Evolutionary conservation across 1,139 yeast genomes (phyloP).

Genomic region (Magnusiomyces paraingens): DNA sequence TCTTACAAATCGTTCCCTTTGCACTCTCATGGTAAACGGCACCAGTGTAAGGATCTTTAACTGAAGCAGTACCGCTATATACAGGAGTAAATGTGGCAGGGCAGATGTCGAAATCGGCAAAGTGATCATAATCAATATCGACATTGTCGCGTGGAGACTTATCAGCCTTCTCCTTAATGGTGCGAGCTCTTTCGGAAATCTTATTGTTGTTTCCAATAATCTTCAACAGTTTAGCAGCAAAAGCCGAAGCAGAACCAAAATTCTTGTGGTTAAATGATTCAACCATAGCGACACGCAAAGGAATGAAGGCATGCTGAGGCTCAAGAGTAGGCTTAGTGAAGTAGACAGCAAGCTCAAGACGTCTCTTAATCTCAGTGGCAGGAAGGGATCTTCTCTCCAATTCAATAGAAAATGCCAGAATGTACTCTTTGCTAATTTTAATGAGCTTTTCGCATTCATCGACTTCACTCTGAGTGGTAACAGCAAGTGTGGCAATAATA

Average conservation of each 20-base stretch:
- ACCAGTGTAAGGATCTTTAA: slow-evolving; percentile 81
- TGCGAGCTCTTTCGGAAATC: slow-evolving; percentile 83
- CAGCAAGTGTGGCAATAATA: slow-evolving; percentile 65
- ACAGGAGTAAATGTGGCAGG: slow-evolving; percentile 85
- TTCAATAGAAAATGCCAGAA: slow-evolving; percentile 86
- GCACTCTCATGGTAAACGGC: slow-evolving; percentile 75
- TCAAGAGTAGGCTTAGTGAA: slow-evolving; percentile 82
- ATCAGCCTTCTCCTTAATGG: slow-evolving; percentile 75
- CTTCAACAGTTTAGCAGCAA: slow-evolving; percentile 76
- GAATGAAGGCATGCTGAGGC: slow-evolving; percentile 76
- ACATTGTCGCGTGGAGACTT: slow-evolving; percentile 76
- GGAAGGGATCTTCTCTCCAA: slow-evolving; percentile 77
- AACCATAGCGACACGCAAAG: slow-evolving; percentile 91
- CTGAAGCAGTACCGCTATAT: slow-evolving; percentile 64
- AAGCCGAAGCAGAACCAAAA: slow-evolving; percentile 80
- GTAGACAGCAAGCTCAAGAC: slow-evolving; percentile 90
- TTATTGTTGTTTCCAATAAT: slow-evolving; percentile 44
- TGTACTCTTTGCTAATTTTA: slow-evolving; percentile 77
- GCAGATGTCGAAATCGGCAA: slow-evolving; percentile 86
- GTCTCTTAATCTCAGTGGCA: slow-evolving; percentile 66
- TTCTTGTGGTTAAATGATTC: slow-evolving; percentile 86
- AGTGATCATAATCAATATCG: slow-evolving; percentile 87
- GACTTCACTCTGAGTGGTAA: slow-evolving; percentile 67
- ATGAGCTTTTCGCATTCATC: slow-evolving; percentile 67
- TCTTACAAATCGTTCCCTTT: slow-evolving; percentile 71